These are phyloP conservation scores for Hanseniaspora meyeri DNA, from an alignment of 805 yeast species.

Conservation along the genomic window DNA sequence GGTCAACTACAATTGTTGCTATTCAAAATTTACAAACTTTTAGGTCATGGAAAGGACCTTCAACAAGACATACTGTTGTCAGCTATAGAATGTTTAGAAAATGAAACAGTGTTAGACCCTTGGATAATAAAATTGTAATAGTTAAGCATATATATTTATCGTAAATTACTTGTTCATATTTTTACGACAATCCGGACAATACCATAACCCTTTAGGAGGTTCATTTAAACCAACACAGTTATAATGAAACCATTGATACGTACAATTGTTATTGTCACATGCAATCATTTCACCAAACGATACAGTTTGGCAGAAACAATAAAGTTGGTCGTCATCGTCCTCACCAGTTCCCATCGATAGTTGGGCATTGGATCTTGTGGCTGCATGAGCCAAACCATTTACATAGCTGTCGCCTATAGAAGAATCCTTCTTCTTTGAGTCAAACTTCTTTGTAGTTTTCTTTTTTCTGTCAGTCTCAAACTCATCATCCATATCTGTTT, in stretches of 20 bases:
- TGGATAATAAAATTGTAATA: conserved; percentile 11
- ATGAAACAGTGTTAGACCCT: conserved; percentile 9
- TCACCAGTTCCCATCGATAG: conserved; percentile 22
- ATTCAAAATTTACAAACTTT: conserved; percentile 45
- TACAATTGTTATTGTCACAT: conserved; percentile 83
- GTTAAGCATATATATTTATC: background rate
- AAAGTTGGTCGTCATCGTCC: conserved; percentile 55
- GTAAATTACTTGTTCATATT: conserved; percentile 15
- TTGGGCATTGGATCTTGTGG: background rate
- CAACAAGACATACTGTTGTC: conserved; percentile 2
- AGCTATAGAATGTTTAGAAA: conserved; percentile 5
- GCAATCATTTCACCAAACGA: conserved; percentile 96
- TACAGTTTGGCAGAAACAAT: conserved; percentile 87
- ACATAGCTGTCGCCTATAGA: background rate
- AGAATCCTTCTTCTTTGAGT: background rate
- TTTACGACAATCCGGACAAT: conserved; percentile 68
- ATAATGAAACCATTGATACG: conserved; percentile 92
- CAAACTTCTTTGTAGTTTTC: background rate
- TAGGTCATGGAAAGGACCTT: conserved; percentile 8
- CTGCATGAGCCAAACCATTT: background rate
- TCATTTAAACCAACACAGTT: conserved; percentile 80
- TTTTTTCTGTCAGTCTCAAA: background rate
- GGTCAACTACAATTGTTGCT: conserved; percentile 63
- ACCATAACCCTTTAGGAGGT: conserved; percentile 92
- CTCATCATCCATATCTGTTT: background rate